These are phyloP conservation scores for Rhodamnia rubescens DNA, from an alignment of 345 rosid genomes.

Conservation along the genomic window DNA sequence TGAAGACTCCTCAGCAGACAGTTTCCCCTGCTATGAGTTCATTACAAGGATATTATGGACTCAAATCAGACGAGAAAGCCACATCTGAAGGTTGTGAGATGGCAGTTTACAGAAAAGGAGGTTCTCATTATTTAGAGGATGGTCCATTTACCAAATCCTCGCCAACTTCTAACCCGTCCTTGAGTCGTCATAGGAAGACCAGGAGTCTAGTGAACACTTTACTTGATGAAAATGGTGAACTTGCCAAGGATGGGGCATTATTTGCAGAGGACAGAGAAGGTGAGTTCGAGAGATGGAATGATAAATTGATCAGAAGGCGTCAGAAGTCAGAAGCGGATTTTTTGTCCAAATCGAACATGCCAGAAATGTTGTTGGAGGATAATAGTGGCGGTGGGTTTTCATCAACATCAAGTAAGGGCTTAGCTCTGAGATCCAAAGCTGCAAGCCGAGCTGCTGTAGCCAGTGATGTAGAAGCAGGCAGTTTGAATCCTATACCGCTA, in stretches of 20 bases:
- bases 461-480: constrained; percentile 19
- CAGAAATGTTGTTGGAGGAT: constrained; percentile 56
- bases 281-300: constrained; percentile 21
- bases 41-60: constrained; percentile 67
- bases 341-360: constrained; percentile 8
- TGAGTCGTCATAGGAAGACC: constrained; percentile 37
- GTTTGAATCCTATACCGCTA: constrained; percentile 8
- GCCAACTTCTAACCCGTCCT: constrained; percentile 20
- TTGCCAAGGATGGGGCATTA: background rate
- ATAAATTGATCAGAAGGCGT: constrained; percentile 44
- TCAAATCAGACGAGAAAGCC: constrained; percentile 24
- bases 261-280: constrained; percentile 17
- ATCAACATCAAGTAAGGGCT: constrained; percentile 40
- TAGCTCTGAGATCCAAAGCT: constrained; percentile 63
- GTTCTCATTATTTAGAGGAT: constrained; percentile 19
- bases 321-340: constrained; percentile 58
- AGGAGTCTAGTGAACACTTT: constrained; percentile 48
- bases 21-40: constrained; percentile 77
- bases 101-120: constrained; percentile 28
- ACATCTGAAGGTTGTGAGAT: constrained; percentile 42
- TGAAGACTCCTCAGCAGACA: constrained; percentile 31
- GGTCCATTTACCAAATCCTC: constrained; percentile 17
- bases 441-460: constrained; percentile 19
- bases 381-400: constrained; percentile 38
- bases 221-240: constrained; percentile 33